Percentiles rank a stretch among this genome's conserved stretches.
Evolutionary conservation across 176 grass and related monocot genomes (phyloP).

Genomic region (Puccinellia tenuiflora): DNA sequence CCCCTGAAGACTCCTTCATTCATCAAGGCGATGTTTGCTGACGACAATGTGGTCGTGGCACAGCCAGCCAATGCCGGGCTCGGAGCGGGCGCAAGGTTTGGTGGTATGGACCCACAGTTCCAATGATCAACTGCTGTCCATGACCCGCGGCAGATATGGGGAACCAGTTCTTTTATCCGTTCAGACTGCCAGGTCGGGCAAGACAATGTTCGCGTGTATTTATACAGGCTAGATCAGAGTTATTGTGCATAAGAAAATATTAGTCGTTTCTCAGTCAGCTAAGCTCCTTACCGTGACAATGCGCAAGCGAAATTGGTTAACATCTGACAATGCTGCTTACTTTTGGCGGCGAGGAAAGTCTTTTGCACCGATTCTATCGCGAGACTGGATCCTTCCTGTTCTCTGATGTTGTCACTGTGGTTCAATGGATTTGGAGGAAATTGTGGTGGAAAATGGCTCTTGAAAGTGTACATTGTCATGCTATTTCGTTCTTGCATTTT

Average conservation of each 20-base stretch:
- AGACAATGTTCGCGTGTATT: slow-evolving; percentile 36
- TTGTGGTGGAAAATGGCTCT: background rate
- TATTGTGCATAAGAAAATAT: slow-evolving; percentile 51
- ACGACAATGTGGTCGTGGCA: slow-evolving; percentile 65
- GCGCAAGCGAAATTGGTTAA: slow-evolving; percentile 20
- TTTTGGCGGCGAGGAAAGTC: background rate
- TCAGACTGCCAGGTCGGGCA: slow-evolving; percentile 25
- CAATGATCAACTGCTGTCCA: slow-evolving; percentile 16
- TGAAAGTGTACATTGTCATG: background rate
- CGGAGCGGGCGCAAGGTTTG: slow-evolving; percentile 45
- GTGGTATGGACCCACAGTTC: slow-evolving; percentile 21
- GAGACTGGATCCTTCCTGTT: background rate
- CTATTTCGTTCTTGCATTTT: background rate
- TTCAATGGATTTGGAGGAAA: background rate
- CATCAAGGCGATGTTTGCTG: slow-evolving; percentile 85
- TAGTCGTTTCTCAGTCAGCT: slow-evolving; percentile 6
- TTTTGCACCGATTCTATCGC: background rate
- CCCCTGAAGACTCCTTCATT: slow-evolving; percentile 80
- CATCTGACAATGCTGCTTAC: slow-evolving; percentile 19
- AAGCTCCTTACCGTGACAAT: slow-evolving; percentile 3
- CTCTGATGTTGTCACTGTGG: background rate
- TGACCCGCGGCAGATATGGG: background rate
- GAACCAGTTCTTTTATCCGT: slow-evolving; percentile 7
- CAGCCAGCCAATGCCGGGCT: slow-evolving; percentile 33
- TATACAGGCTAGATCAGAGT: slow-evolving; percentile 39